These are phyloP conservation scores for Trichosporon sp. DNA, from an alignment of 1,284 basidiomycete species.

Conservation along the genomic window DNA sequence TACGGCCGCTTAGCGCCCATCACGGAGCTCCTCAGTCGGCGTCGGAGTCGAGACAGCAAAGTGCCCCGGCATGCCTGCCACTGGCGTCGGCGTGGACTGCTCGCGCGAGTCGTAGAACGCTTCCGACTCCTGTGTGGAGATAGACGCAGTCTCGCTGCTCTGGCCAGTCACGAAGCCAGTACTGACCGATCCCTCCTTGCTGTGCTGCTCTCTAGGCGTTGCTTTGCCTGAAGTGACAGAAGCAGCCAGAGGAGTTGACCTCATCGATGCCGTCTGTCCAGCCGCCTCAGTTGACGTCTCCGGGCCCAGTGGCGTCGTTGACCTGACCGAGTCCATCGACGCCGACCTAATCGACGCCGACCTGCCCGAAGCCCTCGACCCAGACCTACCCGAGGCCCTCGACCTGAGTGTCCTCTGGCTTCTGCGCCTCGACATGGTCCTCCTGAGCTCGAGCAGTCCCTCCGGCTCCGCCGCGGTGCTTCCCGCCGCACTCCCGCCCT, in stretches of 20 bases:
- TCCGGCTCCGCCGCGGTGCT: background rate
- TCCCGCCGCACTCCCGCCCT: background rate
- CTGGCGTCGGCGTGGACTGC: background rate
- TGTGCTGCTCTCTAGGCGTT: no score
- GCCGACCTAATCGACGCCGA: background rate
- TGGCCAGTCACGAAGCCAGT: no score
- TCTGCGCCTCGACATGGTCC: background rate
- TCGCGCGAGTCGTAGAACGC: background rate
- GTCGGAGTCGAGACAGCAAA: no score
- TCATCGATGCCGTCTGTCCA: no score
- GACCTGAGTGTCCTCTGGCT: background rate
- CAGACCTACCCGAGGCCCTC: no score
- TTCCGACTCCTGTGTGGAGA: background rate
- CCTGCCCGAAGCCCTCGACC: background rate
- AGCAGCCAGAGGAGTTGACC: no score
- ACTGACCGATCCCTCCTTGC: no score
- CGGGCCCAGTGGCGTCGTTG: background rate
- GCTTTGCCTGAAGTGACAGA: no score
- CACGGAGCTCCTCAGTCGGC: no score
- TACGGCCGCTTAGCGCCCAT: no score
- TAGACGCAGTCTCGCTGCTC: background rate
- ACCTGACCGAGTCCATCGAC: background rate
- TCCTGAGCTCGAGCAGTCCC: background rate
- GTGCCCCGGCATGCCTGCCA: no score
- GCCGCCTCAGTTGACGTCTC: no score